phyloP scores from a whole-genome alignment of 441 rosid genomes.

The Adansonia grandidieri region DNA sequence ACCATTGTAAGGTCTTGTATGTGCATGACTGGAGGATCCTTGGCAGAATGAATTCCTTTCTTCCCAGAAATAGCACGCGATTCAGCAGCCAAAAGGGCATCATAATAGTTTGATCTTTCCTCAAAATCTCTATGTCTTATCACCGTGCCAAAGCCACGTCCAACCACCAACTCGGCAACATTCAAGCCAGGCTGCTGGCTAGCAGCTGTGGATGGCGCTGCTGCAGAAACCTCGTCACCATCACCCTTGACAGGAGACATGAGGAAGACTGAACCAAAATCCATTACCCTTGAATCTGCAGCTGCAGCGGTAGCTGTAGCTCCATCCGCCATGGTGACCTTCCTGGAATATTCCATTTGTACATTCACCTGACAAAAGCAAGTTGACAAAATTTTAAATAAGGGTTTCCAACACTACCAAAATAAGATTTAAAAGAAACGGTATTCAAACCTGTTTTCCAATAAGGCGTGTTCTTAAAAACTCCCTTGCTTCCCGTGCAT shows the following conservation, averaged over 20 bases:
- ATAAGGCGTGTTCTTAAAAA: slow-evolving; percentile 75
- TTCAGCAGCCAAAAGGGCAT: slow-evolving; percentile 91
- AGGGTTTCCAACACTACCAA: background rate
- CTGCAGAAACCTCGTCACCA: slow-evolving; percentile 55
- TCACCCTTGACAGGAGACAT: slow-evolving; percentile 62
- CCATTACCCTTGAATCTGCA: slow-evolving; percentile 22
- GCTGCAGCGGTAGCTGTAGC: background rate
- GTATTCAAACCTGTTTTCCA: slow-evolving; percentile 65
- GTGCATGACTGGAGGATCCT: slow-evolving; percentile 79
- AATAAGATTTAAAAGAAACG: slow-evolving; percentile 11
- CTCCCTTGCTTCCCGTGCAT: slow-evolving; percentile 91
- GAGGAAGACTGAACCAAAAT: slow-evolving; percentile 87
- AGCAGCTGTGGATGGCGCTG: slow-evolving; percentile 46
- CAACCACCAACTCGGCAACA: slow-evolving; percentile 77
- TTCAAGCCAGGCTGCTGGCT: slow-evolving; percentile 70
- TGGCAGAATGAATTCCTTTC: slow-evolving; percentile 84
- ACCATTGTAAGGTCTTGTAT: slow-evolving; percentile 76
- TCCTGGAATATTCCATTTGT: slow-evolving; percentile 94
- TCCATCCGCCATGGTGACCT: slow-evolving; percentile 49
- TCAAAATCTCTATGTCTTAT: slow-evolving; percentile 92
- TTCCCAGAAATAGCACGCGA: slow-evolving; percentile 72
- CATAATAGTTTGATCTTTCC: slow-evolving; percentile 94
- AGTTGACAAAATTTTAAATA: slow-evolving; percentile 19
- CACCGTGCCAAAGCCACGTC: slow-evolving; percentile 81
- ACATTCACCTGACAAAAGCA: slow-evolving; percentile 66